Conservation (phyloP, 306 rosid species). For the Delonix regia region DNA sequence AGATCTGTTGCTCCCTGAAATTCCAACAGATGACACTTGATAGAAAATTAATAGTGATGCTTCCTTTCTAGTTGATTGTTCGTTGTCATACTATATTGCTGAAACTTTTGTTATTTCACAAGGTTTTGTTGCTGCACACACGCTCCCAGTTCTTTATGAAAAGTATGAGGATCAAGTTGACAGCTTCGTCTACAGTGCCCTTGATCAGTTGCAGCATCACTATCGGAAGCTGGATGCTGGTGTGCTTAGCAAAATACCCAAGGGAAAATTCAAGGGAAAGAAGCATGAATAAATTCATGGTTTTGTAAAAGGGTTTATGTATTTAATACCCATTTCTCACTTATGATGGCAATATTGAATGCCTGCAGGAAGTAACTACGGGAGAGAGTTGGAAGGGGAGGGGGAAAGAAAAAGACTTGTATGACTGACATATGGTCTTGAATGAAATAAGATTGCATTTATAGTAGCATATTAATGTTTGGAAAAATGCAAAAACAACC, state of each 20-base stretch:
- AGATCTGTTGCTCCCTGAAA: too few species aligned
- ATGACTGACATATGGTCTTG: slow-evolving; percentile 1
- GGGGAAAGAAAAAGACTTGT: not conserved
- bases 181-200: slow-evolving; percentile 50
- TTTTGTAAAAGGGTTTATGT: slow-evolving; percentile 17
- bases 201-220: slow-evolving; percentile 54
- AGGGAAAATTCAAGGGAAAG: slow-evolving; percentile 56
- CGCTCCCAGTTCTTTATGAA: slow-evolving; percentile 84
- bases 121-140: slow-evolving; percentile 91
- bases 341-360: slow-evolving; percentile 24
- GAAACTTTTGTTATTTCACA: slow-evolving; percentile 5
- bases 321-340: slow-evolving; percentile 9
- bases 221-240: slow-evolving; percentile 64
- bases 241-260: slow-evolving; percentile 83
- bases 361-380: not conserved
- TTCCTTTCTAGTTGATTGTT: slow-evolving; percentile 19
- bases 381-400: not conserved
- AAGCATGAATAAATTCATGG: slow-evolving; percentile 57
- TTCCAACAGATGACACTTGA: too few species aligned
- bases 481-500: too few species aligned
- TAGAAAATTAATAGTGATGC: not conserved
- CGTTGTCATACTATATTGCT: slow-evolving; percentile 15
- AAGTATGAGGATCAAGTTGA: slow-evolving; percentile 78
- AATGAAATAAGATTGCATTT: too few species aligned
- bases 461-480: too few species aligned